Base-by-base conservation (phyloP, 106 monocot species). In the Dioscorea dumetorum region DNA sequence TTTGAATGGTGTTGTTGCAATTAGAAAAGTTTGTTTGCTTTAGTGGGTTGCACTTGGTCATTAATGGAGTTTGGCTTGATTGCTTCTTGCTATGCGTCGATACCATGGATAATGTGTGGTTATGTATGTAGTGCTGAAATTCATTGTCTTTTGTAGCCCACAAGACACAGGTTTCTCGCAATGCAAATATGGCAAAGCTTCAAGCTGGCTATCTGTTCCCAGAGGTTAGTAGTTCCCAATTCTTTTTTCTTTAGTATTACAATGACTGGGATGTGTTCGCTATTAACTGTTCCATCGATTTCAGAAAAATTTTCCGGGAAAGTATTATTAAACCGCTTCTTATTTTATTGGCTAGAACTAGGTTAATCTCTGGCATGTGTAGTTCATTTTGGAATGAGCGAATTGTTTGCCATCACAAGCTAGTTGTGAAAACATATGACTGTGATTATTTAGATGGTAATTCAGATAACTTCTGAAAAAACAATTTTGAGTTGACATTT, bases 191-290 rank as follows among this genome's bases (percentile, higher is more conserved):
- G 82, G 82, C 77, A 48, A 94, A 94, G 63, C 94, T 94, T 49
- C 87, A 85, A 74, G 90, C 94, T 71, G 94, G 94, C 13, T 94
- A 94, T 80, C 62, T 94, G 56, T 94, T 94, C 73, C 94, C 94
- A 3, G 94, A 94, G 85, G 94, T 94, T 17, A 69, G 82, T 73
- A 41, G 18, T 73, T 51, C 22, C 24, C 28, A 9, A 23, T 61
- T 28, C 5, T 19, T 41, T 41, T 10, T 41, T 41, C 41, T 41
- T 41, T 28, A 28, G 28, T 28, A 41, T 8, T 41, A 3, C 1
- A 41, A 41, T 41, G 41, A 41, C 41, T 10, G 10, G 41, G 41
- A 41, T 41, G 0, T 54, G 5, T 54, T 15, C 18, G 12, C 19
- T 18, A 19, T 14, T 15, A 19, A 54, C 19, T 19, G 19, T 18